These are phyloP conservation scores for Debaryomyces sp. DNA, from an alignment of 1,139 yeast species.

Conservation along the genomic window DNA sequence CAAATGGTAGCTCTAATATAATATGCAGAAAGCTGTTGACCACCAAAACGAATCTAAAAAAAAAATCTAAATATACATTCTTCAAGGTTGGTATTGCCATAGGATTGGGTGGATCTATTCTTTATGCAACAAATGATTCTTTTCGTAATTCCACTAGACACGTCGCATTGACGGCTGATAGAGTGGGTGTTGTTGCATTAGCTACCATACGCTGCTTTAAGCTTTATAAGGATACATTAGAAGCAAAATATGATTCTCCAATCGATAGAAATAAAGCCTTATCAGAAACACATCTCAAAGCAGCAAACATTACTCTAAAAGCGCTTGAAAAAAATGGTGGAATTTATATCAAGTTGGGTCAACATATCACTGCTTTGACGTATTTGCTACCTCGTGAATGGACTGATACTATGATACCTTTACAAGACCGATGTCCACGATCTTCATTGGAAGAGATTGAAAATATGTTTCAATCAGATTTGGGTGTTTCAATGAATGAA, in stretches of 20 bases:
- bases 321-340: slow-evolving; percentile 92
- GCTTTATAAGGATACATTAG: slow-evolving; percentile 62
- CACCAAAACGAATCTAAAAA: slow-evolving; percentile 1
- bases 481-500: slow-evolving; percentile 65
- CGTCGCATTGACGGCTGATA: slow-evolving; percentile 43
- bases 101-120: slow-evolving; percentile 31
- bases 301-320: slow-evolving; percentile 76
- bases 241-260: slow-evolving; percentile 43
- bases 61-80: slow-evolving; percentile 12
- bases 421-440: slow-evolving; percentile 88
- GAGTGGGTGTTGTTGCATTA: slow-evolving; percentile 64
- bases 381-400: slow-evolving; percentile 90
- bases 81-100: slow-evolving; percentile 35
- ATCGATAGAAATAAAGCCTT: slow-evolving; percentile 60
- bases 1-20: not conserved
- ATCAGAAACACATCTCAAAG: slow-evolving; percentile 60
- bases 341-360: slow-evolving; percentile 90
- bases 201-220: slow-evolving; percentile 68
- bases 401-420: slow-evolving; percentile 92
- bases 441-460: slow-evolving; percentile 72
- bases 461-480: slow-evolving; percentile 65
- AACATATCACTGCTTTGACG: slow-evolving; percentile 89
- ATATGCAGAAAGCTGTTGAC: not conserved
- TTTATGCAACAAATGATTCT: slow-evolving; percentile 38
- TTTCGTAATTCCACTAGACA: slow-evolving; percentile 30